Conservation (phyloP, 441 rosid species). For the Aquilaria agallochum region DNA sequence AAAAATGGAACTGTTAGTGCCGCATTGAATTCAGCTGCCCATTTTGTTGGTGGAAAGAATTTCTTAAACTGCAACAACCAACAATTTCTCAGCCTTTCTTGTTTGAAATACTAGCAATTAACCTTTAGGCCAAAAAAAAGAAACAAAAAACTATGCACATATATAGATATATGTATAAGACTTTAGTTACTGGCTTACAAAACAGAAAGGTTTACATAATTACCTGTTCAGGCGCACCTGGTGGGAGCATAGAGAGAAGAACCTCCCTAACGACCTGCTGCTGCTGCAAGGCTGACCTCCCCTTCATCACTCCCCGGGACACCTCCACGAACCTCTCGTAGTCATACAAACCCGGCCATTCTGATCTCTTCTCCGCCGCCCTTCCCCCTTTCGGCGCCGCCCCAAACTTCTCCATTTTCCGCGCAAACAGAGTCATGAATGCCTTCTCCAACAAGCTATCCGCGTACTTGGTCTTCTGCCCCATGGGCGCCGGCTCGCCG, state of each 20-base stretch:
- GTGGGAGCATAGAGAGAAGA: slow-evolving; percentile 88
- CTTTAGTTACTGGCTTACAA: neutral
- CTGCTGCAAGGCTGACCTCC: slow-evolving; percentile 66
- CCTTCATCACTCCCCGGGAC: slow-evolving; percentile 83
- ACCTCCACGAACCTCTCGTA: slow-evolving; percentile 82
- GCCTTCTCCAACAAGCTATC: slow-evolving; percentile 79
- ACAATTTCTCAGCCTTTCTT: neutral
- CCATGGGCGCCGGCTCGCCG: slow-evolving; percentile 86
- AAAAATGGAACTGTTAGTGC: slow-evolving; percentile 92
- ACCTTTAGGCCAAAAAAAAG: neutral
- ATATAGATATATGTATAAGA: neutral
- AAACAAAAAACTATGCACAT: neutral
- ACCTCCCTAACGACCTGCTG: slow-evolving; percentile 88
- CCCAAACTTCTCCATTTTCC: slow-evolving; percentile 87
- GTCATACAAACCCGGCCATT: slow-evolving; percentile 41
- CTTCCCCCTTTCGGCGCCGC: slow-evolving; percentile 25
- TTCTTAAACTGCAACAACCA: slow-evolving; percentile 62
- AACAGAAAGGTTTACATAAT: no score
- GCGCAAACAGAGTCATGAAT: slow-evolving; percentile 81
- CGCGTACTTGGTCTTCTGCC: slow-evolving; percentile 71
- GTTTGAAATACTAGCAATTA: neutral
- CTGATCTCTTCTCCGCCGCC: slow-evolving; percentile 27
- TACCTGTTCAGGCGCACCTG: slow-evolving; percentile 86
- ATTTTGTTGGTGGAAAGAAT: slow-evolving; percentile 87
- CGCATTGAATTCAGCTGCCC: slow-evolving; percentile 97